Percentiles rank a stretch among this genome's conserved stretches.
Evolutionary conservation across 2,329 filamentous ascomycete genomes (phyloP).

Genomic region (Grosmannia huntii): DNA sequence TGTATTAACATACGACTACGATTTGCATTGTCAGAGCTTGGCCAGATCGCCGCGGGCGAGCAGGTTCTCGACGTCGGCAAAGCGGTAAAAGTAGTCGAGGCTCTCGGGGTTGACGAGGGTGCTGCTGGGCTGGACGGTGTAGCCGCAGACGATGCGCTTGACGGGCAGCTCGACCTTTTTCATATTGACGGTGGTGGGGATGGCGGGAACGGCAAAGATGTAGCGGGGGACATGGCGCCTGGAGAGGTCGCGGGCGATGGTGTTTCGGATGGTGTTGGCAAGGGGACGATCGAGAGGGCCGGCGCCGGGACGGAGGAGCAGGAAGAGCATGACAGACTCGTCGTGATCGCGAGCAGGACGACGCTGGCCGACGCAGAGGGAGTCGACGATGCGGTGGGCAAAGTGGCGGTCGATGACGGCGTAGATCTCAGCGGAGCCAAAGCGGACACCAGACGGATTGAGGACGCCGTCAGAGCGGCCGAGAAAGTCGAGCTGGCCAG

Average conservation of each 20-base stretch:
- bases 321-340: constrained; percentile 41
- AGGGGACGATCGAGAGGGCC: constrained; percentile 41
- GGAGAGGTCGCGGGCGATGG: constrained; percentile 53
- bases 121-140: constrained; percentile 59
- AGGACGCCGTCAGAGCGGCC: constrained; percentile 67
- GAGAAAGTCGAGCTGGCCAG: constrained; percentile 51
- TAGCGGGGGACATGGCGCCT: constrained; percentile 66
- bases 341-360: constrained; percentile 39
- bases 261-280: constrained; percentile 45
- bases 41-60: constrained; percentile 10
- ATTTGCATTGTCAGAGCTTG: not conserved
- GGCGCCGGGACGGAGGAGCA: constrained; percentile 42
- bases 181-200: constrained; percentile 72
- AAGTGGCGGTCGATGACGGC: constrained; percentile 57
- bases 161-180: constrained; percentile 80
- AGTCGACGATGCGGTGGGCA: constrained; percentile 49
- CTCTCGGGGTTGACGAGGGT: constrained; percentile 67
- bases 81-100: constrained; percentile 67
- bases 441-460: constrained; percentile 67
- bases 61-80: constrained; percentile 57
- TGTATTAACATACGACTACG: too few relatives aligned
- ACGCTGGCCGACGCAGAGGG: constrained; percentile 69
- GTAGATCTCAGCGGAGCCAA: constrained; percentile 73
- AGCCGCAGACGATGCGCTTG: constrained; percentile 71
- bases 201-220: constrained; percentile 68